phyloP scores from a whole-genome alignment of 2,329 filamentous ascomycete genomes.

The Biscogniauxia mediterranea region DNA sequence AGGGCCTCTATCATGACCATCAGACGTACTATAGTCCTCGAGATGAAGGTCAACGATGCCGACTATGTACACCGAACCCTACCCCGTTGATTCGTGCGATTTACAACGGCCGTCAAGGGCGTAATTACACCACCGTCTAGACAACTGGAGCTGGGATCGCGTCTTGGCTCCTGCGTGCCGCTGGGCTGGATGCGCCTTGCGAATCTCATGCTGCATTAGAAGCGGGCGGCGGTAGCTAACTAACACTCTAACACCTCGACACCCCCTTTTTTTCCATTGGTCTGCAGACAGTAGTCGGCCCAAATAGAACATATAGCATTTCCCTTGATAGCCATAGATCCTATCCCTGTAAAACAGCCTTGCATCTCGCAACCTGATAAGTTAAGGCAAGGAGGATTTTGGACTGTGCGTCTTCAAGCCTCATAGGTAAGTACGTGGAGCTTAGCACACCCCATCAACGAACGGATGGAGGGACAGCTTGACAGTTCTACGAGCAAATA shows the following conservation, averaged over 20 bases:
- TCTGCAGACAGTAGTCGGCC: neutral
- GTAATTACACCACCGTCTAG: neutral
- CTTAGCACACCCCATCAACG: neutral
- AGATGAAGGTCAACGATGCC: neutral
- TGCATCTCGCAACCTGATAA: neutral
- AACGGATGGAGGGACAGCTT: neutral
- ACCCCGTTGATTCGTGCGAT: neutral
- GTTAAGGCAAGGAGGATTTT: neutral
- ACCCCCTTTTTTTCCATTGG: neutral
- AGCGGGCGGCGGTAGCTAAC: neutral
- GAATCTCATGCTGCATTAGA: neutral
- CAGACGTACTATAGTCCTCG: too few species aligned
- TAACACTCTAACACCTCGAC: neutral
- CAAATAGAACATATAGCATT: neutral
- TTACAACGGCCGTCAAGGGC: neutral
- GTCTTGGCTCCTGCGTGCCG: neutral
- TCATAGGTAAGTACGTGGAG: neutral
- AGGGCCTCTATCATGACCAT: too few species aligned
- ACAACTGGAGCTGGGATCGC: neutral
- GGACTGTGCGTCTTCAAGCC: neutral
- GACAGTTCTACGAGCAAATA: neutral
- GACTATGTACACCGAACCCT: neutral
- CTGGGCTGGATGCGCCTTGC: neutral
- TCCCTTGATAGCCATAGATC: neutral
- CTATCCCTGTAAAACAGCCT: neutral